Conservation (phyloP, 345 rosid species). For the Cardamine resedifolia region DNA sequence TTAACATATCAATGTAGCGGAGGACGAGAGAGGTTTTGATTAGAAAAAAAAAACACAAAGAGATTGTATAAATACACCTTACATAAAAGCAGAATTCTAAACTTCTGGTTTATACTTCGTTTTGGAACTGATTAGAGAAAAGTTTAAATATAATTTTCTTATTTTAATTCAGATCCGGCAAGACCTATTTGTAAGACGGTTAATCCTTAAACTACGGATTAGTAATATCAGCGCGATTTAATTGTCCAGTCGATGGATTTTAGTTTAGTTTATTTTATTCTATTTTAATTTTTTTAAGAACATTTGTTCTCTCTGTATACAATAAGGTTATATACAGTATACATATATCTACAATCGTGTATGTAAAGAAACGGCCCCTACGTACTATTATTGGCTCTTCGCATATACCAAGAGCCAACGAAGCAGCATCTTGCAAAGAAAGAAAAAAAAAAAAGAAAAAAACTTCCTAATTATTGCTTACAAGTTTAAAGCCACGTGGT, state of each 20-base stretch:
- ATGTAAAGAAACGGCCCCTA: conserved; percentile 22
- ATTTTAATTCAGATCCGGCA: background rate
- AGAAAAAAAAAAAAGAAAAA: background rate
- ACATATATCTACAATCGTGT: background rate
- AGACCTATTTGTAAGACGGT: background rate
- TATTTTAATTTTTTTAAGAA: background rate
- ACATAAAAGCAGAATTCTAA: background rate
- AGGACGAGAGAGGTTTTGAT: too few relatives aligned
- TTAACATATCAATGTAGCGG: too few relatives aligned
- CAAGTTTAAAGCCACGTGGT: conserved; percentile 34
- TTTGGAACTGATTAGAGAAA: too few relatives aligned
- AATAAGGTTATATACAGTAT: background rate
- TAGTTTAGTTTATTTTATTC: background rate
- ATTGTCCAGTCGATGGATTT: background rate
- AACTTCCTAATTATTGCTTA: conserved; percentile 19
- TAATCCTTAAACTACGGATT: background rate
- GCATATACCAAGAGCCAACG: conserved; percentile 33
- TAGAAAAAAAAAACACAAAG: too few relatives aligned
- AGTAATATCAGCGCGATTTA: conserved; percentile 5
- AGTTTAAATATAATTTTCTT: too few relatives aligned
- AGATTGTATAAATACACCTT: background rate
- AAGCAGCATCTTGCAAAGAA: conserved; percentile 24
- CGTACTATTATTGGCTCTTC: conserved; percentile 32
- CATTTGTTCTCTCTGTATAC: background rate
- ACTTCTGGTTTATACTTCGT: background rate